Percentiles rank a stretch among this genome's conserved stretches.
phyloP scores from a whole-genome alignment of 495 filamentous ascomycete genomes.

The Neurospora cerealis region DNA sequence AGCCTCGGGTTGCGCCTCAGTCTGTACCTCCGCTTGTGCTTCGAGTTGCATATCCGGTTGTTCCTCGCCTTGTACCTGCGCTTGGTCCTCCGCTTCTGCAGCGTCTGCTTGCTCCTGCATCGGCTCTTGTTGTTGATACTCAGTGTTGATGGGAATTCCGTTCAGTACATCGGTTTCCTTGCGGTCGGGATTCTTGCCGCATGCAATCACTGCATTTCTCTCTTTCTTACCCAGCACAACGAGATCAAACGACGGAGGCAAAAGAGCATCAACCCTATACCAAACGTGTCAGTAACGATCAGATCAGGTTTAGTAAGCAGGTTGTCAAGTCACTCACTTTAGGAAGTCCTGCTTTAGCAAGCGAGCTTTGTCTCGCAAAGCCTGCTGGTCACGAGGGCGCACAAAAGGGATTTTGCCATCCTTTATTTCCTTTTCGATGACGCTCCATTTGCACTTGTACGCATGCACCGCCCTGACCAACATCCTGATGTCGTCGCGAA shows the following conservation, averaged over 20 bases:
- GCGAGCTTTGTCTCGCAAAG: slow-evolving; percentile 57
- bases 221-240: slow-evolving; percentile 42
- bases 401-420: slow-evolving; percentile 25
- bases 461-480: slow-evolving; percentile 41
- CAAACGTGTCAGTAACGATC: background rate
- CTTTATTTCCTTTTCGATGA: slow-evolving; percentile 33
- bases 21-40: background rate
- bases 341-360: slow-evolving; percentile 51
- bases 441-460: slow-evolving; percentile 43
- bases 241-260: slow-evolving; percentile 40
- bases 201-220: slow-evolving; percentile 25
- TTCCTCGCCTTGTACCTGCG: background rate
- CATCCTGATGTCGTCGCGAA: slow-evolving; percentile 32
- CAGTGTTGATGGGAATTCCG: slow-evolving; percentile 24
- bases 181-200: slow-evolving; percentile 35
- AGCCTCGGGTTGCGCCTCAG: background rate
- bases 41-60: slow-evolving; percentile 1
- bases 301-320: background rate
- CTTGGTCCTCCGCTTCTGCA: background rate
- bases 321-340: slow-evolving; percentile 32
- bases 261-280: slow-evolving; percentile 17
- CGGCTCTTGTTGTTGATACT: slow-evolving; percentile 1
- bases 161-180: slow-evolving; percentile 28
- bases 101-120: background rate
- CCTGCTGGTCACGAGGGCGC: slow-evolving; percentile 44